A percentile compares a stretch with the other conserved stretches of the same genome.
Evolutionary conservation across 768 basidiomycete species (phyloP).

Genomic region (Mycena polygramma): DNA sequence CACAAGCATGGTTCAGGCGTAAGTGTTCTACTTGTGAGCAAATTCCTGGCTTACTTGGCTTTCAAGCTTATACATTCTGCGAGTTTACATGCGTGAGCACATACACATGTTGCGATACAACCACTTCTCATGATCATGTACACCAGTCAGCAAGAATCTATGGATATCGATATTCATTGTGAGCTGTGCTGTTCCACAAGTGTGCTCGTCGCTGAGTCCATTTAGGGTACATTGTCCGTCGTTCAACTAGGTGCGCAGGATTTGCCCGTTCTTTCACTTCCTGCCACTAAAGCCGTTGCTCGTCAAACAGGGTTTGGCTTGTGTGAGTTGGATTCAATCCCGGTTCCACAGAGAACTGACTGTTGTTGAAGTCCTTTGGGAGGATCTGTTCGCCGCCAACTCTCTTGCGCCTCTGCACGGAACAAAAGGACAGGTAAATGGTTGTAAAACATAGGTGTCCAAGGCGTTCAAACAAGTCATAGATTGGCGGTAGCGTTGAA

Average conservation of each 20-base stretch:
- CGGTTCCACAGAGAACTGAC: not conserved
- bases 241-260: not conserved
- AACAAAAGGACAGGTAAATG: not conserved
- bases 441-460: too few relatives aligned
- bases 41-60: not conserved
- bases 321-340: not conserved
- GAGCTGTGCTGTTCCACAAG: not conserved
- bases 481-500: conserved; percentile 34
- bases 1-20: conserved; percentile 31
- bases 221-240: not conserved
- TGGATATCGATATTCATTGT: not conserved
- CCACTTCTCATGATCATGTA: too few relatives aligned
- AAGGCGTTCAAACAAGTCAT: too few relatives aligned
- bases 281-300: not conserved
- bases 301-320: conserved; percentile 3
- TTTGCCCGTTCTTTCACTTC: not conserved
- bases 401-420: conserved; percentile 18
- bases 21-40: not conserved
- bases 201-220: not conserved
- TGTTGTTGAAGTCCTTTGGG: conserved; percentile 21
- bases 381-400: conserved; percentile 18
- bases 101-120: not conserved
- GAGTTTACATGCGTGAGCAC: conserved; percentile 29
- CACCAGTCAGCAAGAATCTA: conserved; percentile 9
- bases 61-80: conserved; percentile 28